A percentile compares a stretch with the other conserved stretches of the same genome.
phyloP scores from a whole-genome alignment of 2,329 filamentous ascomycete genomes.

The Coniochaeta sp. region DNA sequence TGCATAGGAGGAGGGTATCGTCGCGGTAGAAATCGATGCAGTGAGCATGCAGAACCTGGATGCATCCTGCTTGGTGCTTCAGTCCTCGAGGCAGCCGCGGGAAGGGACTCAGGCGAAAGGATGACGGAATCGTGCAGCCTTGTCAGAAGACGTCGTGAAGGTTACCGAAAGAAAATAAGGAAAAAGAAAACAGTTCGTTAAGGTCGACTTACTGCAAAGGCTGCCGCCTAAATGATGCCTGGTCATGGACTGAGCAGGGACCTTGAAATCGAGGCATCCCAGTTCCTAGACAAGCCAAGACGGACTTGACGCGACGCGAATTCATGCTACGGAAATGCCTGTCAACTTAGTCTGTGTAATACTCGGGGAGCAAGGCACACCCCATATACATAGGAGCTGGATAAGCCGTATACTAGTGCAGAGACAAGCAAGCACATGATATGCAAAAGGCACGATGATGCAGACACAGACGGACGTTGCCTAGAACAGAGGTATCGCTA shows the following conservation, averaged over 20 bases:
- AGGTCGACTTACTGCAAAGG: background rate
- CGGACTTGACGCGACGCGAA: background rate
- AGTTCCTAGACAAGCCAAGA: too few relatives aligned
- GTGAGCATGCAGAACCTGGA: too few relatives aligned
- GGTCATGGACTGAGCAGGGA: background rate
- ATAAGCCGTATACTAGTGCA: too few relatives aligned
- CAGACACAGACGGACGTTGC: conserved; percentile 2
- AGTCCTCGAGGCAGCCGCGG: too few relatives aligned
- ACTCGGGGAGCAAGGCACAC: too few relatives aligned
- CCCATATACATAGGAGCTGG: too few relatives aligned
- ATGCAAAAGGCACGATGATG: background rate
- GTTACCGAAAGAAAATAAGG: background rate
- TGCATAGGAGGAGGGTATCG: too few relatives aligned
- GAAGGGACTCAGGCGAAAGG: too few relatives aligned
- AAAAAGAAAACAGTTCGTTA: background rate
- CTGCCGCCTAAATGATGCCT: background rate
- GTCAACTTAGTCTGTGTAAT: too few relatives aligned
- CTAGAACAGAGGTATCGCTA: conserved; percentile 5
- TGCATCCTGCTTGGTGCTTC: too few relatives aligned
- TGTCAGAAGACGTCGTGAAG: background rate
- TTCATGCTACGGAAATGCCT: too few relatives aligned
- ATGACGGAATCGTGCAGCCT: background rate
- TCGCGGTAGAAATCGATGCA: too few relatives aligned
- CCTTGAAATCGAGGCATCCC: background rate
- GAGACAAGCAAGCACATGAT: background rate